Evolutionary conservation across 1,139 yeast species (phyloP).

Genomic region (Wickerhamiella pararugosa): DNA sequence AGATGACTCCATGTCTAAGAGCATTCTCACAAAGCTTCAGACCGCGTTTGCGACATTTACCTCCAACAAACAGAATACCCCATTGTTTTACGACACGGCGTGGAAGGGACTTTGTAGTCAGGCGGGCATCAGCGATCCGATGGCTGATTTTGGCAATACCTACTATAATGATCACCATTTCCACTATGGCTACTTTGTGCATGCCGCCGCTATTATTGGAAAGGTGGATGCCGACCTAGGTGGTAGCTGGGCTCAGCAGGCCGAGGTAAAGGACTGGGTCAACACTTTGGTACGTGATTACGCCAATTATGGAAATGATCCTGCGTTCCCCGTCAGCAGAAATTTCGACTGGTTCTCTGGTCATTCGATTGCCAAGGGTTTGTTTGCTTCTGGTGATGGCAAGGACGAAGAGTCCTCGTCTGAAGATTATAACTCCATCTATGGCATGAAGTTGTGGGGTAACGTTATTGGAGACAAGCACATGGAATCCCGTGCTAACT

Average conservation of each 20-base stretch:
- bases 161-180: constrained; percentile 71
- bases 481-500: constrained; percentile 58
- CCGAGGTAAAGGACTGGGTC: constrained; percentile 44
- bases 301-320: constrained; percentile 55
- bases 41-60: constrained; percentile 38
- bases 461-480: constrained; percentile 47
- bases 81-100: constrained; percentile 51
- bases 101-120: constrained; percentile 53
- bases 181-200: constrained; percentile 67
- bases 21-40: constrained; percentile 36
- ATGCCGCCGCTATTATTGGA: constrained; percentile 65
- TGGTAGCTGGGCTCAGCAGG: constrained; percentile 49
- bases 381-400: constrained; percentile 57
- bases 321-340: constrained; percentile 59
- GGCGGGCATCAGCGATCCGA: constrained; percentile 32
- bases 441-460: constrained; percentile 76
- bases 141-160: constrained; percentile 51
- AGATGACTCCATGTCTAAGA: constrained; percentile 30
- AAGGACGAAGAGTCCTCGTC: constrained; percentile 69
- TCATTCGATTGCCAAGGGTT: constrained; percentile 73
- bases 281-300: constrained; percentile 56
- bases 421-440: constrained; percentile 70
- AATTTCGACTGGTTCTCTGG: constrained; percentile 72
- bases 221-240: constrained; percentile 43
- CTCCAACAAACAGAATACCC: constrained; percentile 38